These are phyloP conservation scores for Casuarina cunninghamiana DNA, from an alignment of 306 rosid species.

Conservation along the genomic window DNA sequence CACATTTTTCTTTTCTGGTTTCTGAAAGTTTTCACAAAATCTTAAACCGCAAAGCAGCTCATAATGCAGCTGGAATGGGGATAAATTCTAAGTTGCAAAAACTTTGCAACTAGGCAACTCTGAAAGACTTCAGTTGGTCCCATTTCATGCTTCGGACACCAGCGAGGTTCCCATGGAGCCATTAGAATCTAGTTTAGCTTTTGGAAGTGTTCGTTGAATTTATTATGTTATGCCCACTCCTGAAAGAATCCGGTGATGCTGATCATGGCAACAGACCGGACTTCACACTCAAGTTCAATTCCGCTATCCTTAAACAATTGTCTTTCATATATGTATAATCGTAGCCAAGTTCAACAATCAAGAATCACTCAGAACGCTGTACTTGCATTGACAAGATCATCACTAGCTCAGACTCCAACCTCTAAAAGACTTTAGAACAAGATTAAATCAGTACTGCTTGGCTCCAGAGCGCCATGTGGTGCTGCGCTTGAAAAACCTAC, in stretches of 20 bases:
- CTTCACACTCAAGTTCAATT: not conserved
- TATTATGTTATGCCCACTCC: not conserved
- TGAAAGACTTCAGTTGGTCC: too few relatives aligned
- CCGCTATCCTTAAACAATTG: not conserved
- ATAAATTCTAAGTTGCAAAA: too few relatives aligned
- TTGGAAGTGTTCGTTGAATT: not conserved
- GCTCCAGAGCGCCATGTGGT: not conserved
- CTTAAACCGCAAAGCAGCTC: too few relatives aligned
- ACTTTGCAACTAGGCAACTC: too few relatives aligned
- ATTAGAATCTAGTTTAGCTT: not conserved
- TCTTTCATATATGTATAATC: not conserved
- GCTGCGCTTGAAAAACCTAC: conserved; percentile 7
- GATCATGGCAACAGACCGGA: not conserved
- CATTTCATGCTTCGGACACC: not conserved
- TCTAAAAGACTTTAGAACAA: not conserved
- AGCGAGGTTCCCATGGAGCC: not conserved
- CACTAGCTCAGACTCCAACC: not conserved
- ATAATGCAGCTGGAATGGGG: too few relatives aligned
- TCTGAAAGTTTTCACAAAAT: too few relatives aligned
- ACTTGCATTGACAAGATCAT: not conserved
- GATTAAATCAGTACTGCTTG: not conserved
- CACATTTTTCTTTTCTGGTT: too few relatives aligned
- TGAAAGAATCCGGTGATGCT: not conserved
- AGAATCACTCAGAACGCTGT: not conserved
- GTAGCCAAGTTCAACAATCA: not conserved